phyloP scores from a whole-genome alignment of 768 basidiomycete species.

The Russula olivacea region DNA sequence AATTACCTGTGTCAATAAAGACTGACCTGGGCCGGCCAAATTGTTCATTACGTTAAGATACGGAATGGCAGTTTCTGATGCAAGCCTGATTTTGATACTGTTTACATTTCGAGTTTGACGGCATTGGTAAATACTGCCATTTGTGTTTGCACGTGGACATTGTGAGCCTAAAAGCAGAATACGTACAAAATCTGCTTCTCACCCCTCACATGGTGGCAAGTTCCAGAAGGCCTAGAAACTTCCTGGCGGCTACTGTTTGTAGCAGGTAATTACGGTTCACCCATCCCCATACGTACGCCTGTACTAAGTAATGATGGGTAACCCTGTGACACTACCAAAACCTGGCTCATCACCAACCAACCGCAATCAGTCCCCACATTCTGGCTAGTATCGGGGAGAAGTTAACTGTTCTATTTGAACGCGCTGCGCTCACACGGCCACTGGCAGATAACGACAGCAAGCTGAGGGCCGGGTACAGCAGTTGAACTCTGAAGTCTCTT shows the following conservation, averaged over 20 bases:
- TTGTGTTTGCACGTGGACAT: background rate
- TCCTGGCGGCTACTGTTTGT: background rate
- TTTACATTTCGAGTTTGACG: background rate
- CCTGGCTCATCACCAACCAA: background rate
- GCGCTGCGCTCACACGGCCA: background rate
- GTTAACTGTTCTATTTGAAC: background rate
- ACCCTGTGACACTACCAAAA: background rate
- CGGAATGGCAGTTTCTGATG: background rate
- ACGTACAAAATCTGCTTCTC: constrained; percentile 16
- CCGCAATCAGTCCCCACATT: background rate
- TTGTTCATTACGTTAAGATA: constrained; percentile 8
- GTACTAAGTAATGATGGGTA: background rate
- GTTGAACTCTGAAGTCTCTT: too few species aligned
- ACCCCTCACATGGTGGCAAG: constrained; percentile 10
- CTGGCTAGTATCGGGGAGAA: background rate
- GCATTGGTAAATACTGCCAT: constrained; percentile 4
- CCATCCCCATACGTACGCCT: background rate
- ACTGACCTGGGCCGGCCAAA: background rate
- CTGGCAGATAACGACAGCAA: too few species aligned
- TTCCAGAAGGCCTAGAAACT: constrained; percentile 4
- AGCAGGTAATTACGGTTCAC: background rate
- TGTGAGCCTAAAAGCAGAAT: constrained; percentile 1
- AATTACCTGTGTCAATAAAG: background rate
- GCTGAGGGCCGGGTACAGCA: too few species aligned
- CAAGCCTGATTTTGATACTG: constrained; percentile 5